A percentile compares a stretch with the other conserved stretches of the same genome.
Conservation (phyloP, 257 asterid genomes). For the Plantago ovata region DNA sequence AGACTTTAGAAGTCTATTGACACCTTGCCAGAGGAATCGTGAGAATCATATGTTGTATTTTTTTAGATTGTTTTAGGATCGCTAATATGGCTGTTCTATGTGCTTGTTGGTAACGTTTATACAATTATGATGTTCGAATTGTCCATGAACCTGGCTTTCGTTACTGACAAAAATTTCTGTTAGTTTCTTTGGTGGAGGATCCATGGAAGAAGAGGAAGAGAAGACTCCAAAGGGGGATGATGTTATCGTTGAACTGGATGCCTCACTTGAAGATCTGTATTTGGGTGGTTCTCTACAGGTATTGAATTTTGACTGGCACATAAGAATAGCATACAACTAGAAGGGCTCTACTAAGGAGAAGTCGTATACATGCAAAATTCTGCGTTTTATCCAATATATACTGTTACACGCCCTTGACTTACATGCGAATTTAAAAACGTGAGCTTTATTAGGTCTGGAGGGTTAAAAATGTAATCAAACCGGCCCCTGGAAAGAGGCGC, state of each 20-base stretch:
- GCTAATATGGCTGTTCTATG: no score
- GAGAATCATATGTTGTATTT: background rate
- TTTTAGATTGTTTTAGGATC: background rate
- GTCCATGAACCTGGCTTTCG: background rate
- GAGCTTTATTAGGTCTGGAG: slow-evolving; percentile 78
- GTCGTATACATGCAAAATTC: background rate
- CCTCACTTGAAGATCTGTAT: slow-evolving; percentile 88
- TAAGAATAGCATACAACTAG: background rate
- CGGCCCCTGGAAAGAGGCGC: slow-evolving; percentile 94
- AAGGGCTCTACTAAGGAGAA: slow-evolving; percentile 6
- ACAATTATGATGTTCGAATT: no score
- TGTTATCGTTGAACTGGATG: slow-evolving; percentile 86
- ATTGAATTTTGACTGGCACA: slow-evolving; percentile 11
- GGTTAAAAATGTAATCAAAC: slow-evolving; percentile 80
- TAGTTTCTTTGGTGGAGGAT: slow-evolving; percentile 92
- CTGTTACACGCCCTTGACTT: no score
- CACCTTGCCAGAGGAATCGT: background rate
- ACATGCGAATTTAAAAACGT: slow-evolving; percentile 10
- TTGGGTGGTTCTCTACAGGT: slow-evolving; percentile 97
- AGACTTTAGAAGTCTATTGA: no score
- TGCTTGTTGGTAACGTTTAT: no score
- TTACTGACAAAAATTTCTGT: slow-evolving; percentile 24
- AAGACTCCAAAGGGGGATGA: slow-evolving; percentile 88
- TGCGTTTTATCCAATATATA: slow-evolving; percentile 8
- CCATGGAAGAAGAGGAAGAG: slow-evolving; percentile 96